Base-by-base conservation (phyloP, 2,329 filamentous ascomycete species). In the Helotiales sp. region DNA sequence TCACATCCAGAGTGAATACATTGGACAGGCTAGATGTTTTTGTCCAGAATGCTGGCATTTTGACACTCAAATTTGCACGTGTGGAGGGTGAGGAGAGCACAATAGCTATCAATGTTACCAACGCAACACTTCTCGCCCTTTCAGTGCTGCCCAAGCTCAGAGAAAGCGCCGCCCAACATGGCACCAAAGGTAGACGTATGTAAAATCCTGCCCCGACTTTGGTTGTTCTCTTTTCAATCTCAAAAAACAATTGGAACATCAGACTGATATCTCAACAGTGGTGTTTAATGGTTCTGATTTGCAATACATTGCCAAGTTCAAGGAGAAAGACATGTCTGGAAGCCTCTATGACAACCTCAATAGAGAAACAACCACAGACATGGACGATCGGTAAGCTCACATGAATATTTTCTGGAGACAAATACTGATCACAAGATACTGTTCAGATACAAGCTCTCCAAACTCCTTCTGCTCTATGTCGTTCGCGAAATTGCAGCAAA, bases 71-170 rank as follows among this genome's bases (percentile, higher is more conserved):
- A 24, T 53, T 40, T 24, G 19, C 24, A 8, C 34, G 27, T 24
- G 53, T 57, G n/a, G 65, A 68, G 30, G 66, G 66, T 5, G 59
- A 61, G 51, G 24, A 30, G 10, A 5, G 60, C 22, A 48, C 47
- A 9, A 38, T 67, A 31, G 63, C 63, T 1, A 63, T 68, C 5
- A 68, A 68, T 48, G 59, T 67, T 12, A 33, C 63, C 24, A 57
- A 62, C 8, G 66, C 65, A 5, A 61, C 67, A 19, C 52, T 67
- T 8, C 49, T 68, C 15, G 63, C 52, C 2, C 34, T 63, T 25
- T 24, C 65, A 25, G 33, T 68, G 17, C 31, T 64, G 17, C 57
- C 64, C 4, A 66, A 65, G 19, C 60, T 82, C 63, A 71, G 71
- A 15, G 34, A 27, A 29, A n/a, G 19, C n/a, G 40, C 22, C 24